These are phyloP conservation scores for Kregervanrija delftensis DNA, from an alignment of 805 yeast genomes.

Conservation along the genomic window DNA sequence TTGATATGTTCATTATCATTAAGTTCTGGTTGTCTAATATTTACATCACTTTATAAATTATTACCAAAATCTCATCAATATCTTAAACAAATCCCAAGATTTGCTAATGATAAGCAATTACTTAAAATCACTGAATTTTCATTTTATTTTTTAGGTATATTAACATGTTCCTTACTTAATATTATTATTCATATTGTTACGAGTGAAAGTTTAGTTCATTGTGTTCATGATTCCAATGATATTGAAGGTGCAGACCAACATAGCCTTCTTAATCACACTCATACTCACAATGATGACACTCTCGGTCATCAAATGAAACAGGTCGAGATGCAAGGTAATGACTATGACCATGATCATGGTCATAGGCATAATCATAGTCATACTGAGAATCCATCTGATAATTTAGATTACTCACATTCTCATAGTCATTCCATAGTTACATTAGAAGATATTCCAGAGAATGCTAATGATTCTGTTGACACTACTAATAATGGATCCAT, in stretches of 20 bases:
- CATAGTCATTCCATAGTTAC: slow-evolving; percentile 5
- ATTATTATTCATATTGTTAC: slow-evolving; percentile 64
- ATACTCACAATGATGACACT: slow-evolving; percentile 3
- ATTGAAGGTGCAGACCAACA: slow-evolving; percentile 23
- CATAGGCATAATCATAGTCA: slow-evolving; percentile 5
- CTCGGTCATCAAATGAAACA: neutral
- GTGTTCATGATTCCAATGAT: slow-evolving; percentile 53
- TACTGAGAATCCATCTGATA: neutral
- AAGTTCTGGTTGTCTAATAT: slow-evolving; percentile 74
- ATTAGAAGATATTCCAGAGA: no score
- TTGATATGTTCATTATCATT: slow-evolving; percentile 70
- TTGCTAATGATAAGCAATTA: slow-evolving; percentile 17
- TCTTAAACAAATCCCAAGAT: slow-evolving; percentile 26
- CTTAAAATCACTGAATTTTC: slow-evolving; percentile 40
- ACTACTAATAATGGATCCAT: neutral
- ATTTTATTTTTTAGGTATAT: slow-evolving; percentile 44
- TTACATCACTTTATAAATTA: slow-evolving; percentile 71
- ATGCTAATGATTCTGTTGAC: neutral
- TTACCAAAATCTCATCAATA: slow-evolving; percentile 62
- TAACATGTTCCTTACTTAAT: slow-evolving; percentile 55
- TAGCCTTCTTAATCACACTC: slow-evolving; percentile 12
- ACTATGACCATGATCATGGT: slow-evolving; percentile 4
- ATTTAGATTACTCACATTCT: slow-evolving; percentile 8
- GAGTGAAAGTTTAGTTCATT: slow-evolving; percentile 78
- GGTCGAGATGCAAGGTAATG: neutral